Conservation (phyloP, 2,329 filamentous ascomycete species). For the Pyrenophora teres region DNA sequence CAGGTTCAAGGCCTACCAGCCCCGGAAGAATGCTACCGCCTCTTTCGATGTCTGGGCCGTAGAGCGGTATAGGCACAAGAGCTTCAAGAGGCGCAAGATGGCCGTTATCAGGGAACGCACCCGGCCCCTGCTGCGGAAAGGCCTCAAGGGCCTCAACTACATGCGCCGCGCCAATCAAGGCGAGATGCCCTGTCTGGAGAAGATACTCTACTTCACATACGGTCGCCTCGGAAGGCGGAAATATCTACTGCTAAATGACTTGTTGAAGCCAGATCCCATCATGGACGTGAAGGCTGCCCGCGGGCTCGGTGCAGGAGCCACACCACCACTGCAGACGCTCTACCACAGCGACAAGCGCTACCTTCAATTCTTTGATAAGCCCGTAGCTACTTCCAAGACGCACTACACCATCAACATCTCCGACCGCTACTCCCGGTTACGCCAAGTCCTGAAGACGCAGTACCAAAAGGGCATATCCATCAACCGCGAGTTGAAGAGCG, state of each 20-base stretch:
- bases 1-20: conserved; percentile 55
- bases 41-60: conserved; percentile 21
- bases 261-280: conserved; percentile 32
- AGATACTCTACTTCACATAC: conserved; percentile 60
- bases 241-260: conserved; percentile 48
- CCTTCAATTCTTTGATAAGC: conserved; percentile 41
- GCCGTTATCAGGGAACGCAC: conserved; percentile 32
- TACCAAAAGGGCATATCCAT: conserved; percentile 21
- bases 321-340: conserved; percentile 41
- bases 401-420: conserved; percentile 35
- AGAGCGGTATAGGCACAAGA: conserved; percentile 23
- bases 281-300: conserved; percentile 8
- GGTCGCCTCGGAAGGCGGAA: conserved; percentile 61
- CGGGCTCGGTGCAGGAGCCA: background rate
- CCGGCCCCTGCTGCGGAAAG: conserved; percentile 28
- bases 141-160: conserved; percentile 48
- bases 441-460: conserved; percentile 36
- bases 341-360: conserved; percentile 41
- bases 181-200: conserved; percentile 56
- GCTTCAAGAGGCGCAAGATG: conserved; percentile 27
- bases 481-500: conserved; percentile 29
- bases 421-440: conserved; percentile 37
- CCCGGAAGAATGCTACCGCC: conserved; percentile 28
- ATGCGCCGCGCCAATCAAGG: conserved; percentile 62
- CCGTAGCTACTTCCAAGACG: conserved; percentile 18